Conservation (phyloP, 495 filamentous ascomycete genomes). For the Friedmanniomyces simplex region DNA sequence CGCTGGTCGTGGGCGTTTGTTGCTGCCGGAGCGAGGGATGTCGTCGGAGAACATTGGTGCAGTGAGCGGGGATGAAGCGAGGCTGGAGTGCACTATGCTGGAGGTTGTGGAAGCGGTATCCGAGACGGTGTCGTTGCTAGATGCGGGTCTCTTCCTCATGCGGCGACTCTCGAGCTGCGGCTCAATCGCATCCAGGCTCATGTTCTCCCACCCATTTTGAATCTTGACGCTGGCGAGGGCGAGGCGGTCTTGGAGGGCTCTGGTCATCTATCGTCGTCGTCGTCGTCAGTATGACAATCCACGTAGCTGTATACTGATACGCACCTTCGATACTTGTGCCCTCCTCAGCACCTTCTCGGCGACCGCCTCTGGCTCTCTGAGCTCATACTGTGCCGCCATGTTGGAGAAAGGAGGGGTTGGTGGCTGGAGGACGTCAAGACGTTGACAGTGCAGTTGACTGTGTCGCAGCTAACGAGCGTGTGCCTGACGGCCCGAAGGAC, state of each 20-base stretch:
- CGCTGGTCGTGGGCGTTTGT: conserved; percentile 9
- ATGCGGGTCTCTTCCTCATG: conserved; percentile 50
- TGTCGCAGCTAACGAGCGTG: background rate
- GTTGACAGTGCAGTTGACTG: background rate
- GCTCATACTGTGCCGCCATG: conserved; percentile 12
- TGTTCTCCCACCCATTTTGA: conserved; percentile 76
- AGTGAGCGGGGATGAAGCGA: conserved; percentile 56
- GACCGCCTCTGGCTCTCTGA: conserved; percentile 48
- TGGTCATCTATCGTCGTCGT: conserved; percentile 57
- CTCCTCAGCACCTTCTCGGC: conserved; percentile 59
- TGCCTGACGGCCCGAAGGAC: background rate
- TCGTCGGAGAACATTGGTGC: conserved; percentile 61
- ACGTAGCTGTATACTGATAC: conserved; percentile 9
- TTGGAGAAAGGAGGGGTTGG: conserved; percentile 6
- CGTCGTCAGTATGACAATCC: conserved; percentile 9
- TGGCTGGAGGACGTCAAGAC: background rate
- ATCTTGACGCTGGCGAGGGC: conserved; percentile 95
- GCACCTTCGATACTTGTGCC: conserved; percentile 78
- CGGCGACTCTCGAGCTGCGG: conserved; percentile 62
- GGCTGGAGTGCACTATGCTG: conserved; percentile 43
- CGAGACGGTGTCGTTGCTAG: conserved; percentile 56
- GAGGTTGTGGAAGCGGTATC: conserved; percentile 71
- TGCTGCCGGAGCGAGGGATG: conserved; percentile 41
- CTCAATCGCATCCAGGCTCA: conserved; percentile 64
- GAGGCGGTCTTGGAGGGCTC: conserved; percentile 81